These are phyloP conservation scores for Favolaschia claudopus DNA, from an alignment of 768 basidiomycete species.

Conservation along the genomic window DNA sequence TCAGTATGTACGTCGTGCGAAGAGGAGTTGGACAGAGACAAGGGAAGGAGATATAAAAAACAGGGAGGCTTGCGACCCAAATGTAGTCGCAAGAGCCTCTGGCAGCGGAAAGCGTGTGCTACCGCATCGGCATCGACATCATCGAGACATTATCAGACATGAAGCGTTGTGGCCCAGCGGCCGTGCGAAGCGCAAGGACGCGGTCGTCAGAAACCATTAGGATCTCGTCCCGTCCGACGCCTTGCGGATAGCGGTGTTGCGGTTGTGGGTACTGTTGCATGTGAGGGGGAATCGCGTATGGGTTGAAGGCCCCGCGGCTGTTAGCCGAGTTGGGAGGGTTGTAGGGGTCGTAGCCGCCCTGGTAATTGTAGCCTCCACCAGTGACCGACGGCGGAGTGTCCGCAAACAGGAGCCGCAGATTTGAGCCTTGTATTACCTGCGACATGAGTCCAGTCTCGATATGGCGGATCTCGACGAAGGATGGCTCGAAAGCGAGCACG, in stretches of 20 bases:
- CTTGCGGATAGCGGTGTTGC: constrained; percentile 45
- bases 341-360: constrained; percentile 42
- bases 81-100: constrained; percentile 7
- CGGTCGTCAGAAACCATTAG: constrained; percentile 91
- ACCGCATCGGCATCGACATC: constrained; percentile 51
- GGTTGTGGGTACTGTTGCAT: constrained; percentile 40
- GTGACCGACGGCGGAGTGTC: constrained; percentile 88
- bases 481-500: constrained; percentile 94
- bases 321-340: constrained; percentile 27
- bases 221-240: constrained; percentile 80
- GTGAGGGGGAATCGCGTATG: constrained; percentile 41
- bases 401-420: constrained; percentile 89
- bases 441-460: constrained; percentile 91
- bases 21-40: background rate
- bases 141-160: constrained; percentile 55
- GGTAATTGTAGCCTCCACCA: constrained; percentile 44
- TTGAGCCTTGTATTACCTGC: constrained; percentile 94
- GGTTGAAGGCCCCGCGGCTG: constrained; percentile 33
- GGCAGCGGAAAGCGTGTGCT: constrained; percentile 1
- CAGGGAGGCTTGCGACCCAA: constrained; percentile 6
- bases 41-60: constrained; percentile 10
- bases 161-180: constrained; percentile 45
- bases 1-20: constrained; percentile 9
- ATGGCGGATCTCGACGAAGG: constrained; percentile 95
- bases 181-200: constrained; percentile 72